Conservation (phyloP, 306 rosid species). For the Lagenaria siceraria region DNA sequence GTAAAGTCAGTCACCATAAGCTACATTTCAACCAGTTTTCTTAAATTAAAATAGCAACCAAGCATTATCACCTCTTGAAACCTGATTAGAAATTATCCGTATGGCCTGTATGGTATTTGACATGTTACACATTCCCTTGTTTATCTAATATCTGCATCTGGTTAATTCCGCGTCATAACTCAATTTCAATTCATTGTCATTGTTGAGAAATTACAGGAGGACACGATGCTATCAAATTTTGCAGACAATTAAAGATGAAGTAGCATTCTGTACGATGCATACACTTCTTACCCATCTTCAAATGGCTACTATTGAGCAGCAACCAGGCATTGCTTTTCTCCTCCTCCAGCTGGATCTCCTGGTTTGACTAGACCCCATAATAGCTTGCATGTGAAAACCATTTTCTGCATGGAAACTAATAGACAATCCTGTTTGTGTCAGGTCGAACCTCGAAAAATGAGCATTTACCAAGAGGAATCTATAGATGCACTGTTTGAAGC, state of each 20-base stretch:
- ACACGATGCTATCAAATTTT: slow-evolving; percentile 55
- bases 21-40: background rate
- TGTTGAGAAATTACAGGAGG: slow-evolving; percentile 32
- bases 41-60: background rate
- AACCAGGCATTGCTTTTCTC: slow-evolving; percentile 59
- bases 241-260: slow-evolving; percentile 73
- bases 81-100: no score
- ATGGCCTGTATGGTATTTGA: background rate
- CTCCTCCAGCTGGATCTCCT: slow-evolving; percentile 95
- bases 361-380: slow-evolving; percentile 29
- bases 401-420: slow-evolving; percentile 4
- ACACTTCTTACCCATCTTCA: slow-evolving; percentile 80
- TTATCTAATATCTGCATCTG: background rate
- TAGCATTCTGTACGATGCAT: slow-evolving; percentile 84
- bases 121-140: background rate
- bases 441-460: slow-evolving; percentile 89
- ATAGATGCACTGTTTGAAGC: slow-evolving; percentile 68
- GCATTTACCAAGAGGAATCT: slow-evolving; percentile 91
- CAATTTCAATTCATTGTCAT: slow-evolving; percentile 1
- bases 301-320: slow-evolving; percentile 89
- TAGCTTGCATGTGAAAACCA: background rate
- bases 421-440: slow-evolving; percentile 17
- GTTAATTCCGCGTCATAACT: background rate
- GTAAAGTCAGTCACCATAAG: background rate
- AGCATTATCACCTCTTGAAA: background rate